A percentile compares a stretch with the other conserved stretches of the same genome.
phyloP scores from a whole-genome alignment of 208 protist genomes.

The Balamuthia mandrillaris region DNA sequence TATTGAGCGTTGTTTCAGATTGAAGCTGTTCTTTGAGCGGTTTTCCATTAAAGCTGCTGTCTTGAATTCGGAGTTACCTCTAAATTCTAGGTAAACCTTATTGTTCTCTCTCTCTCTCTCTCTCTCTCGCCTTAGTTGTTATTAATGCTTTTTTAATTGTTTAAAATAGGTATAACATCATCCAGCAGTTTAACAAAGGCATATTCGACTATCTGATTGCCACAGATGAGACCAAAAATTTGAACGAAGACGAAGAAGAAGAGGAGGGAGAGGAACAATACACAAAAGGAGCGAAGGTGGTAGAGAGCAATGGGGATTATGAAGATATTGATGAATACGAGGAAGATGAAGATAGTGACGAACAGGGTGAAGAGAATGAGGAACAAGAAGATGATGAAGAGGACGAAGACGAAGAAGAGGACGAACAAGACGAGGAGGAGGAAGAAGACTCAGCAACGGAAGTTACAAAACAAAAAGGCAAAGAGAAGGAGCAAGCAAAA shows the following conservation, averaged over 20 bases:
- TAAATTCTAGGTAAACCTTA: slow-evolving; percentile 81
- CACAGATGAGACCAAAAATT: slow-evolving; percentile 76
- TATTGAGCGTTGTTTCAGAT: slow-evolving; percentile 86
- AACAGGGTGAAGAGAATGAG: slow-evolving; percentile 36
- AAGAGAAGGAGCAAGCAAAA: background rate
- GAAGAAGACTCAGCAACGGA: background rate
- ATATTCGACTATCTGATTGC: slow-evolving; percentile 91
- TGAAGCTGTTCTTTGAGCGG: slow-evolving; percentile 93
- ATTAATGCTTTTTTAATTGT: too few species aligned
- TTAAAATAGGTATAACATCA: slow-evolving; percentile 78
- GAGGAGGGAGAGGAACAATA: slow-evolving; percentile 75
- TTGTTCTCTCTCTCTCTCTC: background rate
- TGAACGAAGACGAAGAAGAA: slow-evolving; percentile 34
- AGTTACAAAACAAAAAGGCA: slow-evolving; percentile 8
- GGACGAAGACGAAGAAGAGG: slow-evolving; percentile 34
- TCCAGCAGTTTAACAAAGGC: slow-evolving; percentile 91
- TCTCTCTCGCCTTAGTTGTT: background rate
- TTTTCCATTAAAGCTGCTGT: slow-evolving; percentile 85
- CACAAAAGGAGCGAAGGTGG: slow-evolving; percentile 70
- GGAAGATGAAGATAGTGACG: slow-evolving; percentile 13
- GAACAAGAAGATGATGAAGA: background rate
- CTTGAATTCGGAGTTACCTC: slow-evolving; percentile 90
- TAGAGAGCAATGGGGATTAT: background rate
- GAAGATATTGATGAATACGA: background rate
- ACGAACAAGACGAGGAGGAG: slow-evolving; percentile 38